phyloP scores from a whole-genome alignment of 768 basidiomycete species.

The Favolaschia claudopus region DNA sequence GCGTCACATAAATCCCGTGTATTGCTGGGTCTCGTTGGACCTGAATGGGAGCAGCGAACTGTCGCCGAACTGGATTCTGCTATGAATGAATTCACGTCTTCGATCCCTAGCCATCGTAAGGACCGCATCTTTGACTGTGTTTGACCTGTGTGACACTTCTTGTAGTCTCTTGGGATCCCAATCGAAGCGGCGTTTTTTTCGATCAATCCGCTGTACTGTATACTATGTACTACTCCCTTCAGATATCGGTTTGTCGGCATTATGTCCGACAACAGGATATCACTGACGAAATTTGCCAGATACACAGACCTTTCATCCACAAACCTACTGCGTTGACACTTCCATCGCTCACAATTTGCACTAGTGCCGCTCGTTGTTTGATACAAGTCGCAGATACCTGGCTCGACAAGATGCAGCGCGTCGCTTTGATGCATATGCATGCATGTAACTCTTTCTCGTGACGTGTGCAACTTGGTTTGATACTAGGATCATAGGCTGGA shows the following conservation, averaged over 20 bases:
- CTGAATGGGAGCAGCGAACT: constrained; percentile 62
- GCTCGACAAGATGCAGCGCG: constrained; percentile 14
- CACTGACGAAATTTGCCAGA: constrained; percentile 47
- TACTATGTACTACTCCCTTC: constrained; percentile 48
- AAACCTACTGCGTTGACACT: constrained; percentile 40
- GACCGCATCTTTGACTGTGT: neutral
- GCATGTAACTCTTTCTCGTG: neutral
- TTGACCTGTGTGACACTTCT: neutral
- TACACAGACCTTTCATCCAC: constrained; percentile 57
- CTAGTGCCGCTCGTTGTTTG: constrained; percentile 57
- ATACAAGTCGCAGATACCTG: constrained; percentile 49
- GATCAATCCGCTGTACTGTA: constrained; percentile 49
- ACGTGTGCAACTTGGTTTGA: neutral
- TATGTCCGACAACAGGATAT: constrained; percentile 37
- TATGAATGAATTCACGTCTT: constrained; percentile 67
- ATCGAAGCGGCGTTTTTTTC: constrained; percentile 41
- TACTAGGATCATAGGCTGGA: too few relatives aligned
- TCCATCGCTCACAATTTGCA: constrained; percentile 59
- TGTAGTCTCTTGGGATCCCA: constrained; percentile 34
- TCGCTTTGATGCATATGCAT: constrained; percentile 18
- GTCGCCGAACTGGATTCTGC: constrained; percentile 71
- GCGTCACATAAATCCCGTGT: constrained; percentile 51
- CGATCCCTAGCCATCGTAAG: constrained; percentile 63
- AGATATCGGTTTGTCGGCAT: constrained; percentile 45
- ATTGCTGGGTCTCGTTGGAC: constrained; percentile 49